Evolutionary conservation across 805 yeast genomes (phyloP).

Genomic region (Blastobotrys muscicola): DNA sequence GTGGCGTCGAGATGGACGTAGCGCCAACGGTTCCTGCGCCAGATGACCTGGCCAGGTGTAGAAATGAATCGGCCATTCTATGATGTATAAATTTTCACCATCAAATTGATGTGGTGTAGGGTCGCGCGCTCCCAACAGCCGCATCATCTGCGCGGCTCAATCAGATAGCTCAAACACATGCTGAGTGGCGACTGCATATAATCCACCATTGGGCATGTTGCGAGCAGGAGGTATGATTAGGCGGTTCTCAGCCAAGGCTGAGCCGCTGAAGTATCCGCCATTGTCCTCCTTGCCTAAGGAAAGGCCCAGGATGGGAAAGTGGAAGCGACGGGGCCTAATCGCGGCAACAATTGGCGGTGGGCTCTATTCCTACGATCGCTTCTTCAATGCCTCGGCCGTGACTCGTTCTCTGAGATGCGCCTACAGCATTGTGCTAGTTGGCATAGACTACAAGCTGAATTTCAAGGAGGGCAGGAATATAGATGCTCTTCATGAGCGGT

Average conservation of each 20-base stretch:
- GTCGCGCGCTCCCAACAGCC: not conserved
- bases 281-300: constrained; percentile 11
- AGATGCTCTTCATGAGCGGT: constrained; percentile 49
- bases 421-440: constrained; percentile 39
- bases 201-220: not conserved
- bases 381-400: constrained; percentile 39
- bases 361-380: constrained; percentile 30
- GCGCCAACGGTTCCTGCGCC: constrained; percentile 12
- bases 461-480: constrained; percentile 38
- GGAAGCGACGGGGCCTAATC: constrained; percentile 7
- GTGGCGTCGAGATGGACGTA: constrained; percentile 16
- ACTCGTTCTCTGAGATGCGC: constrained; percentile 46
- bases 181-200: not conserved
- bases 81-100: not conserved
- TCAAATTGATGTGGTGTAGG: no score
- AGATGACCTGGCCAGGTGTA: constrained; percentile 18
- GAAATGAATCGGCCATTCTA: constrained; percentile 15
- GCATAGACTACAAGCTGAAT: constrained; percentile 50
- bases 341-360: constrained; percentile 13
- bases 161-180: not conserved
- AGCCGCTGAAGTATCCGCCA: constrained; percentile 9
- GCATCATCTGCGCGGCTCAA: not conserved
- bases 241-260: constrained; percentile 1
- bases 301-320: constrained; percentile 6
- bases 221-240: not conserved